Evolutionary conservation across 164 flowering plant genomes (phyloP), one percentile per base, ranked within the genome.

Genomic region (Stephania yunnanensis): DNA sequence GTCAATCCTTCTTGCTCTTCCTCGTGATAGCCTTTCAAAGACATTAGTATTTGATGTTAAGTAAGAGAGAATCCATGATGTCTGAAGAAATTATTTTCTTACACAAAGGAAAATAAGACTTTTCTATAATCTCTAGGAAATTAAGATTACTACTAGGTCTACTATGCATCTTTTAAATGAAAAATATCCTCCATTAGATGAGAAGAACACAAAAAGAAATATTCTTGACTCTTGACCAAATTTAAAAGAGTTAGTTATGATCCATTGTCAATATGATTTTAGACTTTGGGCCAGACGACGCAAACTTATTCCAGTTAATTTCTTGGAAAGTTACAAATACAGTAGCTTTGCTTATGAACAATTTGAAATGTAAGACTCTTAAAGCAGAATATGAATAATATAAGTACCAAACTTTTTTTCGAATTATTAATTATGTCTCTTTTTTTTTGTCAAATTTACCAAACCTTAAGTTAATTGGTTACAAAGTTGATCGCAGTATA

Each of bases 21-120:
- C 70, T 75, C 85, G 5, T 42, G 31, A 69, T 80, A 75, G 20
- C 82, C 89, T 82, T 74, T 1, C 50, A 31, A 10, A 44, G 46
- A 68, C 44, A 69, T 6, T 46, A 44, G 73, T 29, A 7, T 36
- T 22, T 72, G 65, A 65, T 67, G 48, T 10, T 29, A 15, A 70
- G 64, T 48, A 63, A 22, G 44, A 66, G 19, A 42, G 11, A 17
- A 68, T 29, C 68, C 13, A 31, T 58, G 20, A n/a, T 75, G 8
- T 4, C 29, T 46, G 7, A 42, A 66, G 46, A 29, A 30, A 30
- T 4, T 52, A 1, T 52, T 15, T 58, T 58, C 25, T 25, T 25
- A 25, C 25, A 25, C 7, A 19, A 10, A n/a, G 52, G 15, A 67
- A 25, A 30, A 68, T 10, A 50, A 50, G 55, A 50, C 55, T 50